Evolutionary conservation across 2,329 filamentous ascomycete genomes (phyloP).

Genomic region (Xylariaceae sp.): DNA sequence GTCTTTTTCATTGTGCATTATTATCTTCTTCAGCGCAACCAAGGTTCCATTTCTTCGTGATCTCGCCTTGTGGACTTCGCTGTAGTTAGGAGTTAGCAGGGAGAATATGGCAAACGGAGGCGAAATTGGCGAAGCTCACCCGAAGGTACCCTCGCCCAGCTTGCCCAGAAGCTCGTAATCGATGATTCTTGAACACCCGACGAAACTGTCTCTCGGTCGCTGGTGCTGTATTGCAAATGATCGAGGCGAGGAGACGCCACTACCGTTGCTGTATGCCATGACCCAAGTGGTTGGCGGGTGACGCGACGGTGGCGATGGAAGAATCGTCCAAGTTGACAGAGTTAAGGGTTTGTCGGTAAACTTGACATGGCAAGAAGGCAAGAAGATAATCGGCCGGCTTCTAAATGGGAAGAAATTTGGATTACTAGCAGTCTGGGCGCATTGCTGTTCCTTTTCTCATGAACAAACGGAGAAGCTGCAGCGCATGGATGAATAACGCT

Average conservation of each 20-base stretch:
- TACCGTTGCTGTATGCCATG: slow-evolving; percentile 21
- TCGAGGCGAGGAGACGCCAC: slow-evolving; percentile 52
- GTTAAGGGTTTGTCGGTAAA: slow-evolving; percentile 5
- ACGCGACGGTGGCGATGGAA: slow-evolving; percentile 9
- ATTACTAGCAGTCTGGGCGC: slow-evolving; percentile 6
- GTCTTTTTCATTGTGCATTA: slow-evolving; percentile 99
- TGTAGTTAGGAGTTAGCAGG: slow-evolving; percentile 37
- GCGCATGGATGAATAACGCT: neutral
- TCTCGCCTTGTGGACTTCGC: slow-evolving; percentile 88
- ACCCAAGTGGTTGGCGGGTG: neutral
- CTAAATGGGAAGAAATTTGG: neutral
- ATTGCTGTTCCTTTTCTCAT: slow-evolving; percentile 2
- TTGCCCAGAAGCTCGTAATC: slow-evolving; percentile 82
- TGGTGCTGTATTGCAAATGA: slow-evolving; percentile 60
- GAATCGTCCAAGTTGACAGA: slow-evolving; percentile 1
- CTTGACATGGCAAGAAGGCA: slow-evolving; percentile 19
- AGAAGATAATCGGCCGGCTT: slow-evolving; percentile 10
- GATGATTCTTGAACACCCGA: slow-evolving; percentile 80
- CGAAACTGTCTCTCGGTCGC: slow-evolving; percentile 65
- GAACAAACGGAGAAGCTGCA: slow-evolving; percentile 1
- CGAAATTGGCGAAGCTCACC: slow-evolving; percentile 54
- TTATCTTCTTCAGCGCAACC: slow-evolving; percentile 95
- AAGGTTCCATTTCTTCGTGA: slow-evolving; percentile 73
- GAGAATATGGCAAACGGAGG: slow-evolving; percentile 20
- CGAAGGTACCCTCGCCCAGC: slow-evolving; percentile 94